Evolutionary conservation across 441 rosid genomes (phyloP), one percentile per base, ranked within the genome.

Genomic region (Populus hybrid): DNA sequence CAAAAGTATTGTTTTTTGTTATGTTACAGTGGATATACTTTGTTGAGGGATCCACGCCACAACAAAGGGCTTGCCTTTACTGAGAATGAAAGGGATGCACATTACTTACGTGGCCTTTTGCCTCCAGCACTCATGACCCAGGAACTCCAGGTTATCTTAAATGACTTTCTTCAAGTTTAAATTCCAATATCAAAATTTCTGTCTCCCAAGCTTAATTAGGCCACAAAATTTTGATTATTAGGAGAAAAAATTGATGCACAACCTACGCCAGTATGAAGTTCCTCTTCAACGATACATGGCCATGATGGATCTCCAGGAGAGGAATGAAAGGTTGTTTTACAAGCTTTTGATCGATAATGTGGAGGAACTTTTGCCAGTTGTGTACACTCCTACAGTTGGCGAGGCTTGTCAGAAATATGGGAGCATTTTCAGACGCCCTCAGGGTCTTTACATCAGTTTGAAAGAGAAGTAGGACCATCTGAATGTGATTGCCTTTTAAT

Each of bases 341-440:
- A 96, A 94, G 88, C 95, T 94, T 76, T 86, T 96, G 82, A 84
- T 96, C 9, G 99, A 94, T 76, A 90, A 96, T 64, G 98, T 96
- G 20, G 98, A 96, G 90, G 99, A 96, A 84, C 80, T 94, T 40
- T 93, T 96, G 29, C 99, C 99, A 4, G 90, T 96, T 78, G 98
- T 96, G 74, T 96, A 94, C 86, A 96, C 99, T 80, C 99, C 99
- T 40, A 94, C 97, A 4, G 99, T 96, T 74, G 98, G 97, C 16
- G 97, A 96, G 84, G 98, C 99, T 84, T 94, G 99, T 83, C 97
- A 95, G 89, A 95, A 95, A 83, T 95, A 92, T 73, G 99, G 99
- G 1, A 94, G 95, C 86, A 92, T 95, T 78, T 95, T 92, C 90
- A 89, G 90, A 89, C 95, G 94, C 68, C 92, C 97, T 74, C 98